These are phyloP conservation scores for Tanozyma kutaoensis DNA, from an alignment of 805 yeast genomes.

Conservation along the genomic window DNA sequence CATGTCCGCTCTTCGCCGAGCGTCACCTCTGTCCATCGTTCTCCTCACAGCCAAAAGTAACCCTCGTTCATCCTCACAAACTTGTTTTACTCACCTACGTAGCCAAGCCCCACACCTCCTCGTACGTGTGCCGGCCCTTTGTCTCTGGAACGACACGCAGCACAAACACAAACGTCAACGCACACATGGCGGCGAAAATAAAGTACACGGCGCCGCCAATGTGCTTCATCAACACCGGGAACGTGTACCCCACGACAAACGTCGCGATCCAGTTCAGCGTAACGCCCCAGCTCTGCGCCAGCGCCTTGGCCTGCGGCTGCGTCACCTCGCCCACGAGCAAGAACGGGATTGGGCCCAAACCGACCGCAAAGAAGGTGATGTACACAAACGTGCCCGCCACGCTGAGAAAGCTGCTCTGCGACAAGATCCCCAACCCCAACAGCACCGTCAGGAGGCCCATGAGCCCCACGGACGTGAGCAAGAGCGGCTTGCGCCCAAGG, in stretches of 20 bases:
- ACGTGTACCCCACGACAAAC: slow-evolving; percentile 63
- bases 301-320: slow-evolving; percentile 62
- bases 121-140: slow-evolving; percentile 46
- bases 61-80: no score
- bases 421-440: slow-evolving; percentile 54
- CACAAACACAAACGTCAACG: slow-evolving; percentile 34
- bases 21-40: no score
- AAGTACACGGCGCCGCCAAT: slow-evolving; percentile 74
- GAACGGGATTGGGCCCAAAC: slow-evolving; percentile 94
- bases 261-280: slow-evolving; percentile 87
- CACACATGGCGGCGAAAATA: slow-evolving; percentile 51
- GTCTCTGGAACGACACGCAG: slow-evolving; percentile 57
- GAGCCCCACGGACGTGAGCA: slow-evolving; percentile 47
- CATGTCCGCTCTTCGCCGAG: no score
- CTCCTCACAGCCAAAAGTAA: no score
- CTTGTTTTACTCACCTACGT: no score
- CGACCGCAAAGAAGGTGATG: slow-evolving; percentile 79
- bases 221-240: slow-evolving; percentile 55
- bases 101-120: slow-evolving; percentile 61
- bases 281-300: slow-evolving; percentile 90
- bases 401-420: slow-evolving; percentile 32
- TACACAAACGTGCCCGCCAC: slow-evolving; percentile 57
- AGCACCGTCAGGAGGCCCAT: slow-evolving; percentile 57
- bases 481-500: slow-evolving; percentile 61
- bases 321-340: slow-evolving; percentile 81